Evolutionary conservation across 495 filamentous ascomycete species (phyloP).

Genomic region (Aspergillus sparsus): DNA sequence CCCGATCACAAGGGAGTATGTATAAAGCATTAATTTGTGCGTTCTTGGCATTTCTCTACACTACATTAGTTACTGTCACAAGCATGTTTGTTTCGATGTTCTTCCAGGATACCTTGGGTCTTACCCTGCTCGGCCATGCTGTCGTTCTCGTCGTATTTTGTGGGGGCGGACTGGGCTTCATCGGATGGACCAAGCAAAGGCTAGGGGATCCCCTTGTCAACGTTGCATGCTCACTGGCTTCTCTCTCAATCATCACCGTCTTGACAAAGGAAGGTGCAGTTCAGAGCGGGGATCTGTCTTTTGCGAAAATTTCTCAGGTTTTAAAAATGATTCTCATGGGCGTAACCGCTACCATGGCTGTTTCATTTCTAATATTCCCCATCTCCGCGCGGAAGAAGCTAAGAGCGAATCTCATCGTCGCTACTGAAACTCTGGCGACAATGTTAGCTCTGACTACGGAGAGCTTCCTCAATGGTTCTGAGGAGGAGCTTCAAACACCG

Average conservation of each 20-base stretch:
- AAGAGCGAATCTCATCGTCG: conserved; percentile 70
- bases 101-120: conserved; percentile 62
- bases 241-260: conserved; percentile 88
- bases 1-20: conserved; percentile 87
- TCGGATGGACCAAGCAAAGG: conserved; percentile 91
- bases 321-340: conserved; percentile 92
- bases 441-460: conserved; percentile 82
- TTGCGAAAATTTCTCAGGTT: conserved; percentile 82
- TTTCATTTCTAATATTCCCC: conserved; percentile 78
- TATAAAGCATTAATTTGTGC: conserved; percentile 85
- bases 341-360: conserved; percentile 68
- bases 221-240: conserved; percentile 84
- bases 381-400: conserved; percentile 76
- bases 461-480: conserved; percentile 82
- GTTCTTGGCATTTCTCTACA: conserved; percentile 77
- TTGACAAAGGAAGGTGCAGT: conserved; percentile 91
- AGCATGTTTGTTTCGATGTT: conserved; percentile 86
- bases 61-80: conserved; percentile 73
- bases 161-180: conserved; percentile 83
- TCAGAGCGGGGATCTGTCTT: conserved; percentile 74
- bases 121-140: conserved; percentile 72
- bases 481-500: conserved; percentile 67
- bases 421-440: conserved; percentile 73
- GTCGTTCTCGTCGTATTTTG: conserved; percentile 85
- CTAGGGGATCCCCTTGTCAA: conserved; percentile 85